These are phyloP conservation scores for Irpex lacteus DNA, from an alignment of 1,284 basidiomycete species.

Conservation along the genomic window DNA sequence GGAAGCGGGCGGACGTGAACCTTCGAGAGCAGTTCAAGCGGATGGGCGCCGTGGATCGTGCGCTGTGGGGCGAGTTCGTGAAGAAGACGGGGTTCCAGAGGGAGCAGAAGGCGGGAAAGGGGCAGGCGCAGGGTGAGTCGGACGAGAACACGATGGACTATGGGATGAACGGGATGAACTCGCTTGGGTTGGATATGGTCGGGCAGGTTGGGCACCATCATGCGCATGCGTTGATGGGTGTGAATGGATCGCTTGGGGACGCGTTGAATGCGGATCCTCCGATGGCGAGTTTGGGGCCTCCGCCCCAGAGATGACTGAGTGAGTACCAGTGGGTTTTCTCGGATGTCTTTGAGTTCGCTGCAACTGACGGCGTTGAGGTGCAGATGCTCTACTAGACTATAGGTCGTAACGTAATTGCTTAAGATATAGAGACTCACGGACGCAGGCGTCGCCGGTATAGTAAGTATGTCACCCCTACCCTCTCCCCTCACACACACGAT, in stretches of 20 bases:
- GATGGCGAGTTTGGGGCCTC: neutral
- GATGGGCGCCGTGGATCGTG: constrained; percentile 54
- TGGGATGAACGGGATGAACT: constrained; percentile 2
- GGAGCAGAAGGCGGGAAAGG: neutral
- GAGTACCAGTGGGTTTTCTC: neutral
- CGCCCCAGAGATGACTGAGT: neutral
- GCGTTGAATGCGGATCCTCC: constrained; percentile 4
- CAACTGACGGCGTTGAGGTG: neutral
- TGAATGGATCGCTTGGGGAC: constrained; percentile 4
- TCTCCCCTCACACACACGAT: neutral
- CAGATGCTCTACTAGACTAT: neutral
- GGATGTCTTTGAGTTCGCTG: neutral
- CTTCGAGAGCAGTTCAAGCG: constrained; percentile 48
- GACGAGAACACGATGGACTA: constrained; percentile 3
- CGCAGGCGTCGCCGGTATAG: neutral
- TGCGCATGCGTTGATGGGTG: neutral
- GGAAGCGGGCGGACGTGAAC: constrained; percentile 48
- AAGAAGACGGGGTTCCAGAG: constrained; percentile 25
- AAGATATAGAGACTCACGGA: neutral
- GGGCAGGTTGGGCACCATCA: constrained; percentile 1
- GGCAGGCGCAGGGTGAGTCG: neutral
- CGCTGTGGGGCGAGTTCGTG: constrained; percentile 66
- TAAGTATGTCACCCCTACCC: neutral
- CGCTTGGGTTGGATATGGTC: constrained; percentile 1
- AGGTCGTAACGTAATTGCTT: neutral